A percentile compares a stretch with the other conserved stretches of the same genome.
Evolutionary conservation across 108 stramenopile genomes (phyloP).

Genomic region (Stephanodiscus minutulus): DNA sequence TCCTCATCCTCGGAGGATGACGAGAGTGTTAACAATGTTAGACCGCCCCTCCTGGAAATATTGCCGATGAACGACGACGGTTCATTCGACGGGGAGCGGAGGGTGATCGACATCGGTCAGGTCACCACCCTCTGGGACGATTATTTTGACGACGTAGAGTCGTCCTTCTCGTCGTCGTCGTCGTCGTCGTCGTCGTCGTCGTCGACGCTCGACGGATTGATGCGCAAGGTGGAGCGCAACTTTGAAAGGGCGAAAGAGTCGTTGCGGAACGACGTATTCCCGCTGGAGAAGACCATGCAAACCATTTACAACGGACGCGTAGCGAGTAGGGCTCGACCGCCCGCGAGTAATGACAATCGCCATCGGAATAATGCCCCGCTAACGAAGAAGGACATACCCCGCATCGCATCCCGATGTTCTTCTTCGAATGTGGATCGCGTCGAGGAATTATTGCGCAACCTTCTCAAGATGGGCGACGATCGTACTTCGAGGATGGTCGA

Average conservation of each 20-base stretch:
- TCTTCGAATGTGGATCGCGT: conserved; percentile 18
- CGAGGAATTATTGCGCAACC: conserved; percentile 54
- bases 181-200: neutral
- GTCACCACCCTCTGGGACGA: conserved; percentile 71
- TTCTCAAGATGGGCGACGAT: conserved; percentile 59
- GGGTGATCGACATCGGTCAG: conserved; percentile 52
- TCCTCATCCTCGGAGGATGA: neutral
- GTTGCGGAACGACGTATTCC: conserved; percentile 40
- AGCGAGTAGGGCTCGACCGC: conserved; percentile 26
- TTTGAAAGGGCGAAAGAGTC: conserved; percentile 9
- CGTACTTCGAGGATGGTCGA: conserved; percentile 57
- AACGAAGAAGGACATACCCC: conserved; percentile 58
- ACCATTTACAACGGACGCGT: conserved; percentile 48
- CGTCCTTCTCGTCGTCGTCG: neutral
- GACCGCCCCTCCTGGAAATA: conserved; percentile 35
- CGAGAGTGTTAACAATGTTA: neutral
- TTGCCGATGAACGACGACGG: conserved; percentile 24
- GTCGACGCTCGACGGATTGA: conserved; percentile 3
- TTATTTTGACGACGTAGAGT: conserved; percentile 3
- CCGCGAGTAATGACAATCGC: conserved; percentile 11
- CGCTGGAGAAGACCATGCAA: conserved; percentile 54
- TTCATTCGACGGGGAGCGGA: conserved; percentile 12
- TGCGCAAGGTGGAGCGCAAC: conserved; percentile 13
- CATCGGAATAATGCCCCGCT: neutral
- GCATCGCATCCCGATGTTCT: conserved; percentile 19